phyloP scores from a whole-genome alignment of 129 eudicot species.

The Arctium minus region DNA sequence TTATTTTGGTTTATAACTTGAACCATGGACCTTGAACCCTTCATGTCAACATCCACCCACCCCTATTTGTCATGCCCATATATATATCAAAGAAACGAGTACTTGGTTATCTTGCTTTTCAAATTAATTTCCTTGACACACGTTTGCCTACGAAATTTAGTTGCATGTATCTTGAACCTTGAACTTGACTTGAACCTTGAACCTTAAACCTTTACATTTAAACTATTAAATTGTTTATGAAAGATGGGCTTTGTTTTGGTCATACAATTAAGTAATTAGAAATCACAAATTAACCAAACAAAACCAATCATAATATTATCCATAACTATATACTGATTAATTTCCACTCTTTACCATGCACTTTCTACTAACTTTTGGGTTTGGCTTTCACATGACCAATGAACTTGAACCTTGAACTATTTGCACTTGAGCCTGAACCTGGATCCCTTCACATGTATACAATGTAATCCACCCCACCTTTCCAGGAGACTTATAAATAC shows the following conservation, averaged over 20 bases:
- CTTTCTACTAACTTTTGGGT: neutral
- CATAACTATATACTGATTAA: neutral
- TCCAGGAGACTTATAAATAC: neutral
- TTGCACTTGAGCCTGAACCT: too few relatives aligned
- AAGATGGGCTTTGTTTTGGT: neutral
- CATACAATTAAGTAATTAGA: neutral
- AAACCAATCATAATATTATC: neutral
- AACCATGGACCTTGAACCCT: neutral
- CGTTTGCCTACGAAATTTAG: neutral
- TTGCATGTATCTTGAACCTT: neutral
- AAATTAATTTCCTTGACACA: neutral
- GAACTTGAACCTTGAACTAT: neutral
- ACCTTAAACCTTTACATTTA: too few relatives aligned
- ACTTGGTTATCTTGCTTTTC: neutral
- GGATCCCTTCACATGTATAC: too few relatives aligned
- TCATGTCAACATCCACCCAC: neutral
- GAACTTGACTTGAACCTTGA: neutral
- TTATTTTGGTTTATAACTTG: neutral
- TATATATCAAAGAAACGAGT: neutral
- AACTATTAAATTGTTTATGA: too few relatives aligned
- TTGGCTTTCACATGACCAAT: neutral
- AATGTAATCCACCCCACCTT: neutral
- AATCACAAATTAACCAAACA: neutral
- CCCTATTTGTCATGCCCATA: neutral
- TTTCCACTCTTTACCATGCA: neutral